Evolutionary conservation across 495 filamentous ascomycete species (phyloP), one percentile per base, ranked within the genome.

Genomic region (Penicillium angulare): DNA sequence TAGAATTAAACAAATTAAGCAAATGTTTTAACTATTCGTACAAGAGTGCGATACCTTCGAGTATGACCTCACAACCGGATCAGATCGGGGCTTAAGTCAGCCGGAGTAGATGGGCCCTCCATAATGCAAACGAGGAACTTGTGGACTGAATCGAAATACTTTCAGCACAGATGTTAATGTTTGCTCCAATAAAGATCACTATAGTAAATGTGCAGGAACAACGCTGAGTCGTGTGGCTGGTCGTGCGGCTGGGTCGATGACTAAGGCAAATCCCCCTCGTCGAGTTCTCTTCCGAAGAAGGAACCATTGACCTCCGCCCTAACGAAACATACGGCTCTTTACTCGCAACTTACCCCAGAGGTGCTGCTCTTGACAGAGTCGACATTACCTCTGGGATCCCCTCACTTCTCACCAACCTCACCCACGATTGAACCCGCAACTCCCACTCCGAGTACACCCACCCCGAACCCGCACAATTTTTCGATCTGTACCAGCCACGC

Each of bases 251-350:
- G 52, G 57, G 39, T 57, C 45, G 57, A 60, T 60, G 53, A 60
- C 57, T 60, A 60, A 61, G 46, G 44, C 16, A 38, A 17, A 12
- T 48, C 50, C 57, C 56, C 58, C 65, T 65, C 67, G 57, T 56
- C 63, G 63, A 66, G 60, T 65, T 67, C 63, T 68, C 60, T 58
- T 60, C 63, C 60, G 47, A 31, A 38, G 47, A 40, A 47, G 47
- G 56, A 58, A 59, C 50, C 50, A 49, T 24, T 20, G 36, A 50
- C 50, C 24, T 26, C 40, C 49, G 43, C 44, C 36, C 39, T 16
- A 34, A 31, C 45, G 16, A 44, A 55, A 51, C 48, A 39, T 36
- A 33, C 52, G 22, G 17, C 27, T 23, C 48, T 27, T 32, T 24
- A 34, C 29, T 49, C n/a, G n/a, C n/a, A 43, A 51, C 27, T 21